Evolutionary conservation across 2,329 filamentous ascomycete genomes (phyloP).

Genomic region (Dothistroma septosporum): DNA sequence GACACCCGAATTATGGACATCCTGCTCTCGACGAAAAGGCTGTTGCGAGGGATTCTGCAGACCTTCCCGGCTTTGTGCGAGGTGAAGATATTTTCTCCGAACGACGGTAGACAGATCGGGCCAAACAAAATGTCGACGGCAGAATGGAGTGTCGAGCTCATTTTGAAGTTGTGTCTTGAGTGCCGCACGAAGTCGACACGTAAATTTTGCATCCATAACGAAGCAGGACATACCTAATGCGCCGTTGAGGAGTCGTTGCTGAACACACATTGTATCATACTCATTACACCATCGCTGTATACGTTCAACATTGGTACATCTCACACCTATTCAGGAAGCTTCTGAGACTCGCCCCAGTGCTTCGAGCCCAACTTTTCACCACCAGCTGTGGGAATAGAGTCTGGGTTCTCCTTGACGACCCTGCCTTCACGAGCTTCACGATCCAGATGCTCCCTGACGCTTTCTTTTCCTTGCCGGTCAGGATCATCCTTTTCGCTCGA

Average conservation of each 20-base stretch:
- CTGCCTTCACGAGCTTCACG: constrained; percentile 6
- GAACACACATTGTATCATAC: background rate
- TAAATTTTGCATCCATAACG: too few relatives aligned
- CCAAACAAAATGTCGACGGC: background rate
- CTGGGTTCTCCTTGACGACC: constrained; percentile 23
- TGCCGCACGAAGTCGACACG: too few relatives aligned
- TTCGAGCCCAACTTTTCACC: constrained; percentile 31
- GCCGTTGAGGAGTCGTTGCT: too few relatives aligned
- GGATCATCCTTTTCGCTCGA: background rate
- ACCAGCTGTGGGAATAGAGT: constrained; percentile 33
- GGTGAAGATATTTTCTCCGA: background rate
- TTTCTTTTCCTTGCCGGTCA: constrained; percentile 1
- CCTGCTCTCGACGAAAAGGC: background rate
- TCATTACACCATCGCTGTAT: background rate
- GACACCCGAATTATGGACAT: background rate
- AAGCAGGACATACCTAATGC: too few relatives aligned
- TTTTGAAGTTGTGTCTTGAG: background rate
- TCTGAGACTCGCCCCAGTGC: constrained; percentile 36
- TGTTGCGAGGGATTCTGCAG: background rate
- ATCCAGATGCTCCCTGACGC: background rate
- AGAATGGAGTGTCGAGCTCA: background rate
- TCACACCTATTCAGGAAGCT: background rate
- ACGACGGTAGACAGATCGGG: background rate
- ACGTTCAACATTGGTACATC: background rate
- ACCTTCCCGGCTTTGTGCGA: background rate